Evolutionary conservation across 176 grass and related monocot genomes (phyloP), one percentile per base, ranked within the genome.

Genomic region (Carex parvula): DNA sequence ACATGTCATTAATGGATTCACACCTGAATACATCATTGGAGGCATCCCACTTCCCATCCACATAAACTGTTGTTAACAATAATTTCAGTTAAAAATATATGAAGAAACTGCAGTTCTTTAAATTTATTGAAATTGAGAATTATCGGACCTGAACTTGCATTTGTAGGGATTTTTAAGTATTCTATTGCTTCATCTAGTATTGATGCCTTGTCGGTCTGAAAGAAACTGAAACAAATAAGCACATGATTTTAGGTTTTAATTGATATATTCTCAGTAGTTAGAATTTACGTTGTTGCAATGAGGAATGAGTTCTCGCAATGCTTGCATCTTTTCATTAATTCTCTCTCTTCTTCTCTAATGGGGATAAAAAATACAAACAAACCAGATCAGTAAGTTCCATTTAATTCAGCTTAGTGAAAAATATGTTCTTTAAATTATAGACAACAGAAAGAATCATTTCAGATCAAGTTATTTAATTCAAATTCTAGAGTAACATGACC

Each of bases 111-210:
- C 26, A 81, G 63, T 33, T 60, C 33, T 54, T 61, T 6, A 62
- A 7, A 79, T 42, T 18, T 37, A 41, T 41, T 70, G 8, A 30
- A 55, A 68, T 35, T 24, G 18, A 14, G 46, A 69, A 79, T 18
- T 73, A 18, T 75, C 42, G 18, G 56, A 94, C 92, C 95, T 98
- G 93, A 89, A 98, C 82, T 89, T 98, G 95, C 86, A 95, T n/a
- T 73, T 98, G 96, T 6, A 98, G 87, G 35, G 96, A 90, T 70
- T 99, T n/a, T 99, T 66, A 99, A n/a, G 85, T 99, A 99, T 60
- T 99, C 96, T 52, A 99, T 99, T 86, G 93, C 78, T 50, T 99
- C 93, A 52, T 93, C 93, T 20, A 95, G 79, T 66, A 99, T 90
- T 4, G 96, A 99, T 41, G 91, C 93, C 88, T 95, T 99, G 77